Conservation (phyloP, 371 early-diverging fungal species). For the Lichtheimia hyalospora region DNA sequence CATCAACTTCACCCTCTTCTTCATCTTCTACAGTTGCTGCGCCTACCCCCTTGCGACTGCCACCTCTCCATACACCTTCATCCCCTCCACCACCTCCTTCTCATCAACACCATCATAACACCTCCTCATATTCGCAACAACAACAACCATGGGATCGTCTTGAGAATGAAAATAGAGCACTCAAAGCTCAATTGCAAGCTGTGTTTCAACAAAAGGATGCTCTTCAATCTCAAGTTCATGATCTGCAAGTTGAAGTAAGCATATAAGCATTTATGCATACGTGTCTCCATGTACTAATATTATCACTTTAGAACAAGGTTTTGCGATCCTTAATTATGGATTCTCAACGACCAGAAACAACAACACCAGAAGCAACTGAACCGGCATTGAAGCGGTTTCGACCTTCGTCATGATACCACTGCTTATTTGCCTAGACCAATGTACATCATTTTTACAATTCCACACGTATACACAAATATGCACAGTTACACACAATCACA, state of each 20-base stretch:
- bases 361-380: not conserved
- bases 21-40: constrained; percentile 7
- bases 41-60: constrained; percentile 3
- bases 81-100: not conserved
- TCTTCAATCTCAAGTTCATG: constrained; percentile 23
- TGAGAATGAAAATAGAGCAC: constrained; percentile 14
- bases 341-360: not conserved
- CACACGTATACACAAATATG: too few species aligned
- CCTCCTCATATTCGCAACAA: not conserved
- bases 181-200: constrained; percentile 11
- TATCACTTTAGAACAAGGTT: constrained; percentile 20
- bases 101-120: constrained; percentile 9
- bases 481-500: too few species aligned
- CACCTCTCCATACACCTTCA: constrained; percentile 5
- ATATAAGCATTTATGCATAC: constrained; percentile 2
- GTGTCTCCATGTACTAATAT: not conserved
- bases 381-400: not conserved
- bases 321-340: constrained; percentile 23
- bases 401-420: not conserved
- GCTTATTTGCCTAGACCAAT: too few species aligned
- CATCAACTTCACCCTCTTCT: constrained; percentile 7
- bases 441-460: too few species aligned
- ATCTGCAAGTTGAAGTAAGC: constrained; percentile 37
- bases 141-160: constrained; percentile 9
- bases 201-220: constrained; percentile 5